A percentile compares a stretch with the other conserved stretches of the same genome.
phyloP scores from a whole-genome alignment of 305 asterid species.

The Andrographis paniculata region DNA sequence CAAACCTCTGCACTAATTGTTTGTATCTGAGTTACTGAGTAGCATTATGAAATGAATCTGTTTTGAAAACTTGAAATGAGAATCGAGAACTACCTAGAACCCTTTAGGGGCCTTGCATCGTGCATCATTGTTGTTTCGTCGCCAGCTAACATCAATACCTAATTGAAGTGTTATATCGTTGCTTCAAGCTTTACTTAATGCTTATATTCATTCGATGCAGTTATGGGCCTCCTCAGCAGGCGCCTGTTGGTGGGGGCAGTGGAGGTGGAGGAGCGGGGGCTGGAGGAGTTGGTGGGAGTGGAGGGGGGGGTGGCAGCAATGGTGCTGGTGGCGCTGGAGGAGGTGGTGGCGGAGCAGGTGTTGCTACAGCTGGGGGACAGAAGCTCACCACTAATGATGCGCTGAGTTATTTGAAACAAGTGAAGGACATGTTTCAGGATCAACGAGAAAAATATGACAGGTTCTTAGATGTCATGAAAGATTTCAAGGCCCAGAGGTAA shows the following conservation, averaged over 20 bases:
- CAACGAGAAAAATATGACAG: slow-evolving; percentile 89
- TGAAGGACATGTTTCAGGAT: slow-evolving; percentile 96
- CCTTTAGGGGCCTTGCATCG: neutral
- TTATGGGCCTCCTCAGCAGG: slow-evolving; percentile 30
- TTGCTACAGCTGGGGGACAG: slow-evolving; percentile 52
- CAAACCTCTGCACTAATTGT: slow-evolving; percentile 3
- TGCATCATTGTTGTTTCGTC: neutral
- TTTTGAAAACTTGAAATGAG: neutral
- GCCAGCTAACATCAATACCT: neutral
- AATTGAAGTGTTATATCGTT: slow-evolving; percentile 8
- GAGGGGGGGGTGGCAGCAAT: slow-evolving; percentile 14
- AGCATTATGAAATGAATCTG: neutral
- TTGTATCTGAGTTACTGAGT: neutral
- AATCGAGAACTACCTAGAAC: neutral
- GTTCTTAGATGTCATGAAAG: slow-evolving; percentile 98
- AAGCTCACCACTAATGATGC: slow-evolving; percentile 96
- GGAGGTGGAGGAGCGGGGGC: slow-evolving; percentile 13
- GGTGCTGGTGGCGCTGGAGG: slow-evolving; percentile 40
- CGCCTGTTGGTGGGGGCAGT: slow-evolving; percentile 21
- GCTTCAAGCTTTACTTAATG: slow-evolving; percentile 7
- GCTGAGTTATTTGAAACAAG: slow-evolving; percentile 84
- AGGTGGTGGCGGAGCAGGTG: slow-evolving; percentile 33
- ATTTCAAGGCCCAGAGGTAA: slow-evolving; percentile 96
- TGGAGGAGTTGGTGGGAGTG: slow-evolving; percentile 14
- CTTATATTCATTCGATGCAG: slow-evolving; percentile 20